Conservation (phyloP, 2,329 filamentous ascomycete species). For the Ophiocordyceps camponoti-floridani region DNA sequence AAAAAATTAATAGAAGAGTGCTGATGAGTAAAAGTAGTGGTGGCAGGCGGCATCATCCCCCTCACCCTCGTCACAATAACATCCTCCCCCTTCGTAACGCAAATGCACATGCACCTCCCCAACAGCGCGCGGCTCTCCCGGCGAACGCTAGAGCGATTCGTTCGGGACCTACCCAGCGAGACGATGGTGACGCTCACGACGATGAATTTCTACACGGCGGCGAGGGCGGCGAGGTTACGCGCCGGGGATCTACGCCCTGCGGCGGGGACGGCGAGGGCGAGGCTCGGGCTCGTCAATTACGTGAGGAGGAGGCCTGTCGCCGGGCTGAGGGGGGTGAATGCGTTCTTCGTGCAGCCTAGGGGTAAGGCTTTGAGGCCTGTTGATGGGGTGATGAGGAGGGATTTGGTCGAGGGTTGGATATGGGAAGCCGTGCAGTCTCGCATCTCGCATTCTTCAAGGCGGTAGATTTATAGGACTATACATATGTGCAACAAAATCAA, state of each 20-base stretch:
- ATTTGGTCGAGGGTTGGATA: constrained; percentile 19
- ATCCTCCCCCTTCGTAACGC: constrained; percentile 53
- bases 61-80: constrained; percentile 45
- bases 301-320: constrained; percentile 18
- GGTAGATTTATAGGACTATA: no score
- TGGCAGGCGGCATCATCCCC: constrained; percentile 43
- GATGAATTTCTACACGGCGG: constrained; percentile 36
- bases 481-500: no score
- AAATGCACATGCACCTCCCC: constrained; percentile 53
- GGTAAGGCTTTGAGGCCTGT: not conserved
- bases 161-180: constrained; percentile 24
- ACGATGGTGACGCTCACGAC: constrained; percentile 33
- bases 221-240: constrained; percentile 26
- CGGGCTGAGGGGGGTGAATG: constrained; percentile 18
- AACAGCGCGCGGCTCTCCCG: constrained; percentile 43
- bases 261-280: constrained; percentile 3
- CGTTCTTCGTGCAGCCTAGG: constrained; percentile 19
- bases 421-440: constrained; percentile 19
- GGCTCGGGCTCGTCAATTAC: constrained; percentile 22
- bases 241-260: constrained; percentile 17
- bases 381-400: constrained; percentile 3
- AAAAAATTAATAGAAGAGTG: no score
- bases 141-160: constrained; percentile 33
- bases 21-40: no score
- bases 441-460: no score